Evolutionary conservation across 257 asterid genomes (phyloP).

Genomic region (Solanum sparsipilum): DNA sequence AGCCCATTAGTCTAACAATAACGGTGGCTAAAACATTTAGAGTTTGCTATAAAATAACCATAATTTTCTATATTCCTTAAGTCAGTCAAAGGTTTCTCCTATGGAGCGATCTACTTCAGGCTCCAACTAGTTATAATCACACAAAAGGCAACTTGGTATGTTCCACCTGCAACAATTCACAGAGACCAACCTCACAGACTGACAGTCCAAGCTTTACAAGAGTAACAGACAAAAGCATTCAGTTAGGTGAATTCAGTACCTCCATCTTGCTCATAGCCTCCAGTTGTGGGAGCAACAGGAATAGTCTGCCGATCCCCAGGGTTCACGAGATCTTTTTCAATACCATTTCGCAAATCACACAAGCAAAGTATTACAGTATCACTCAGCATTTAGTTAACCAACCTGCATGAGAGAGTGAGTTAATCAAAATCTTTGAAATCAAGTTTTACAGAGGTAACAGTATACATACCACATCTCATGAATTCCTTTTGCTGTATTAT

Average conservation of each 20-base stretch:
- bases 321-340: slow-evolving; percentile 81
- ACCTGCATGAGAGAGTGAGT: slow-evolving; percentile 32
- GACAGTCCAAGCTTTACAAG: not conserved
- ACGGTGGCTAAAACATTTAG: not conserved
- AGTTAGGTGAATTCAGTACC: slow-evolving; percentile 28
- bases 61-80: not conserved
- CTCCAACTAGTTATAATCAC: not conserved
- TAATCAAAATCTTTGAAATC: not conserved
- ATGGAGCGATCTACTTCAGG: not conserved
- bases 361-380: slow-evolving; percentile 69
- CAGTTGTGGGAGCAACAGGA: slow-evolving; percentile 64
- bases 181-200: not conserved
- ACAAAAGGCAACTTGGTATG: not conserved
- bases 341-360: slow-evolving; percentile 70
- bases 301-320: slow-evolving; percentile 63
- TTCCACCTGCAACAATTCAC: not conserved
- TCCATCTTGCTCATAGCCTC: slow-evolving; percentile 66
- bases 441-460: not conserved
- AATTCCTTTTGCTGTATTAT: slow-evolving; percentile 91
- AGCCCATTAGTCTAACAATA: not conserved
- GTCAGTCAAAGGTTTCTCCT: not conserved
- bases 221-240: not conserved
- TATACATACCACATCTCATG: slow-evolving; percentile 53
- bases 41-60: not conserved
- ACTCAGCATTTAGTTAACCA: slow-evolving; percentile 79